phyloP scores from a whole-genome alignment of 192 early-diverging fungal species.

The Gigaspora rosea region DNA sequence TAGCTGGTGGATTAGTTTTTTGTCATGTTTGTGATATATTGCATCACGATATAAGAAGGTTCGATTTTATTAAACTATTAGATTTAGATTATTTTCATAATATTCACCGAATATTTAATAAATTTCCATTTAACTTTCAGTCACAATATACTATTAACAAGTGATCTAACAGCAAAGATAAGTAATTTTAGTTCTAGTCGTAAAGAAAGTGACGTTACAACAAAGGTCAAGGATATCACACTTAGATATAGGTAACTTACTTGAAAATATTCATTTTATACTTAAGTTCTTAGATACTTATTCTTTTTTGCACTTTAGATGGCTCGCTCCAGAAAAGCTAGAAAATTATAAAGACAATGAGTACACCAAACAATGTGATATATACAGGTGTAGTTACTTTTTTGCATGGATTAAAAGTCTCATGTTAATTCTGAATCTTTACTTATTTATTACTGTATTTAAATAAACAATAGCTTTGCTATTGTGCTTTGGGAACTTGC shows the following conservation, averaged over 20 bases:
- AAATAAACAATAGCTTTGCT: neutral
- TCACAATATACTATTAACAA: slow-evolving; percentile 23
- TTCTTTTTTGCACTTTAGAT: neutral
- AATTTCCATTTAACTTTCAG: neutral
- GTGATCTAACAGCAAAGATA: neutral
- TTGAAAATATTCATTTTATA: neutral
- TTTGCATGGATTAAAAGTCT: neutral
- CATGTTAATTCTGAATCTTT: neutral
- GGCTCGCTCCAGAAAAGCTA: slow-evolving; percentile 16
- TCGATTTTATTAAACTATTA: neutral
- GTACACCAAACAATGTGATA: slow-evolving; percentile 22
- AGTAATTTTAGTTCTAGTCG: slow-evolving; percentile 9
- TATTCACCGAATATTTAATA: neutral
- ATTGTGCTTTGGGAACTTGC: slow-evolving; percentile 15
- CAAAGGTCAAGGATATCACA: neutral
- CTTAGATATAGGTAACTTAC: slow-evolving; percentile 2
- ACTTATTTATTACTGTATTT: neutral
- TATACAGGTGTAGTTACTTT: slow-evolving; percentile 17
- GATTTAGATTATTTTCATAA: too few species aligned
- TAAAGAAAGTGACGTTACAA: neutral
- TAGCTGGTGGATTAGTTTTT: neutral
- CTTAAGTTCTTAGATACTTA: neutral
- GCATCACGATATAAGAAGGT: slow-evolving; percentile 25
- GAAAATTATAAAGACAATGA: neutral
- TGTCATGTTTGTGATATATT: slow-evolving; percentile 5